Base-by-base conservation (phyloP, 345 rosid genomes). In the Populus davidiana region DNA sequence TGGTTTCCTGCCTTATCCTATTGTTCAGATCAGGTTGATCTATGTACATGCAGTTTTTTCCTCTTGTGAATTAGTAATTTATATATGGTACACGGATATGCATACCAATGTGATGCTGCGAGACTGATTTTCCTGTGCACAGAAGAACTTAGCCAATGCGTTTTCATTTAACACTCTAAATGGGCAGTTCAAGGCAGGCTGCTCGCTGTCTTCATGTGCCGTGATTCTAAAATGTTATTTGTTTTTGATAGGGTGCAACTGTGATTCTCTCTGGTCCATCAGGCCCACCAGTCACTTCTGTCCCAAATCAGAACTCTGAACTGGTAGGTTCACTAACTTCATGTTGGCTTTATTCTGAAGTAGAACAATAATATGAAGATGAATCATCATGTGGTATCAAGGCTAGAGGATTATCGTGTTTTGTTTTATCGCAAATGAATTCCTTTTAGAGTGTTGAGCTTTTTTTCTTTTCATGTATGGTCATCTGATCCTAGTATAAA, bases 201-300 rank as follows among this genome's bases (percentile, higher is more conserved):
- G 50, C 71, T 73, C 33, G 41, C 17, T 52, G 25, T 27, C 77
- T 77, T 11, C 74, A 49, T 76, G 13, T 81, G 29, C 68, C 49
- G 16, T 77, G 77, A 47, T 69, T 80, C 72, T 81, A 81, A 86
- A 74, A 21, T 47, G 52, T 73, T n/a, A 27, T 49, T 83, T 75
- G 84, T 63, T 73, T 69, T 71, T 88, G 78, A 81, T 88, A 96
- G 97, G 99, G 99, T 52, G 89, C 88, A 75, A 92, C 97, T 41
- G 93, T 96, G 67, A 86, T 96, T 77, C 89, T 94, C 80, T 96
- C 99, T 75, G 99, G 99, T 82, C 93, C 97, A 75, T 91, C 99
- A n/a, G 99, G 99, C 71, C 96, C 97, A 31, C 96, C 98, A 2
- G 89, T 94, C 69, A 89, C 97, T 66, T 80, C 98, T 56, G 91